Evolutionary conservation across 805 yeast genomes (phyloP).

Genomic region (Lipomyces japonicus): DNA sequence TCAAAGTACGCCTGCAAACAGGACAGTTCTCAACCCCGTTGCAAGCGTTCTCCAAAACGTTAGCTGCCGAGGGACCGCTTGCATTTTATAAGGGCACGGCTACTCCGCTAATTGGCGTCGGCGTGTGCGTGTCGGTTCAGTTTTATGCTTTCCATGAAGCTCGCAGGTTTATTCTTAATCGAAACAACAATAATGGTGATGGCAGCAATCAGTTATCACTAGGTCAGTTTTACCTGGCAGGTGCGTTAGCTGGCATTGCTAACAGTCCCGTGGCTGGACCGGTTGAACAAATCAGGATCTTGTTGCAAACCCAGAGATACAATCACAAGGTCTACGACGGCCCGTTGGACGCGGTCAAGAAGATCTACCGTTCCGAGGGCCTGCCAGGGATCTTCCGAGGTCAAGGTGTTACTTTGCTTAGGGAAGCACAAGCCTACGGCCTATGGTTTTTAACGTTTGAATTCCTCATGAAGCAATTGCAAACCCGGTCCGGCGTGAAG

Average conservation of each 20-base stretch:
- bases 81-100: slow-evolving; percentile 94
- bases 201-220: slow-evolving; percentile 47
- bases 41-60: slow-evolving; percentile 66
- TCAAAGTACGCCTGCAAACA: slow-evolving; percentile 88
- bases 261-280: slow-evolving; percentile 69
- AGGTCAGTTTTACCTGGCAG: slow-evolving; percentile 75
- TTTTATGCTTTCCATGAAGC: slow-evolving; percentile 92
- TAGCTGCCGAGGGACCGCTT: slow-evolving; percentile 73
- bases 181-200: slow-evolving; percentile 31
- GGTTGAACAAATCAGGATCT: slow-evolving; percentile 89
- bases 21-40: slow-evolving; percentile 65
- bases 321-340: slow-evolving; percentile 52
- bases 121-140: slow-evolving; percentile 65
- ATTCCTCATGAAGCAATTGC: slow-evolving; percentile 41
- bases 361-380: slow-evolving; percentile 56
- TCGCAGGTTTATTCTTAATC: slow-evolving; percentile 64
- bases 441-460: slow-evolving; percentile 70
- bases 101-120: slow-evolving; percentile 79
- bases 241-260: slow-evolving; percentile 88
- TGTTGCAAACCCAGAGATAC: slow-evolving; percentile 82
- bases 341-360: slow-evolving; percentile 65
- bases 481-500: slow-evolving; percentile 33
- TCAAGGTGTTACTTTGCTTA: slow-evolving; percentile 68
- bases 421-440: slow-evolving; percentile 81
- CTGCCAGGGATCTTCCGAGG: slow-evolving; percentile 71